Base-by-base conservation (phyloP, 257 asterid genomes). In the Solanum phureja region DNA sequence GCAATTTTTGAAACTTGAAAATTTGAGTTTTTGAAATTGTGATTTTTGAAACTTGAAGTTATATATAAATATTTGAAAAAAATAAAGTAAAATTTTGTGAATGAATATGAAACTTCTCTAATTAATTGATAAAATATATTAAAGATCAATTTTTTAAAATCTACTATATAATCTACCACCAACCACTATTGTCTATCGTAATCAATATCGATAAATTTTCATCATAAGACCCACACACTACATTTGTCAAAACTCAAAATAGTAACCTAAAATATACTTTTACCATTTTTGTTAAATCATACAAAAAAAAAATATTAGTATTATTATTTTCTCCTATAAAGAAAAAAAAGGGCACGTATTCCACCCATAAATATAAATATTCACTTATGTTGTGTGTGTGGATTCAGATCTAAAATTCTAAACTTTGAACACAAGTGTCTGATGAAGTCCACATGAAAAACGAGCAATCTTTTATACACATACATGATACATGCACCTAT, bases 401-500 rank as follows among this genome's bases (percentile, higher is more conserved):
- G 66, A 86, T 86, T 86, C 88, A 86, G 84, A 86, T 86, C 85
- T 86, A 79, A 73, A 86, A 10, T 71, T 46, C 38, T 69, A 0
- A 69, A 69, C 31, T 14, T 68, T 12, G 82, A 37, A 72, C 56
- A 77, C n/a, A 86, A 86, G 79, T 62, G 38, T 42, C 46, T 69
- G 87, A 27, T 69, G 52, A 86, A 73, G 88, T 73, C 69, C 88
- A 86, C 88, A 49, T 73, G 88, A 73, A 49, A 72, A 74, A 49
- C 88, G 69, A 71, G 52, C 72, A 31, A 52, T 31, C 83, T 33
- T 86, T 86, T 12, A 29, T 27, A 29, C 34, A 82, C 4, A 56
- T 49, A 82, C 86, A 49, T 82, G 86, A 19, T 49, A 82, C 86
- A 82, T 82, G 86, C 44, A 82, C 42, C 86, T 29, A 46, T 82